A percentile compares a stretch with the other conserved stretches of the same genome.
These are phyloP conservation scores for Tolypocladium sp. DNA, from an alignment of 2,329 filamentous ascomycete genomes.

Conservation along the genomic window DNA sequence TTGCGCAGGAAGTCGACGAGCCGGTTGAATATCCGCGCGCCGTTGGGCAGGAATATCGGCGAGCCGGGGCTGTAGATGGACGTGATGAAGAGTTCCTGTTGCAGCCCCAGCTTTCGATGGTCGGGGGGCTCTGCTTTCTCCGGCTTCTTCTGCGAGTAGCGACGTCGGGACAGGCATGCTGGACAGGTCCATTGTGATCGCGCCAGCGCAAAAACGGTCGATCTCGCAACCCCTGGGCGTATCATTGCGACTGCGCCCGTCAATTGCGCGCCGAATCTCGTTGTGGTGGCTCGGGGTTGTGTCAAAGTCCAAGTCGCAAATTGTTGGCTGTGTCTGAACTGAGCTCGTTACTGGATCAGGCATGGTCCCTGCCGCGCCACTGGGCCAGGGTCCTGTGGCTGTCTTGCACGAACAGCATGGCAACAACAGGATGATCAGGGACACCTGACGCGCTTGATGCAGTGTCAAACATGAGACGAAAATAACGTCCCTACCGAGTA, in stretches of 20 bases:
- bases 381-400: not conserved
- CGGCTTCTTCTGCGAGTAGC: conserved; percentile 18
- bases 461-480: not conserved
- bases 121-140: conserved; percentile 33
- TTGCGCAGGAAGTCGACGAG: conserved; percentile 72
- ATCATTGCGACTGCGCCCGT: conserved; percentile 16
- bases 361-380: not conserved
- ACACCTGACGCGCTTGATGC: not conserved
- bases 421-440: not conserved
- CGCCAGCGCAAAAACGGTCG: conserved; percentile 8
- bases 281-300: not conserved
- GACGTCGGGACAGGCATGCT: conserved; percentile 17
- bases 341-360: not conserved
- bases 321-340: not conserved
- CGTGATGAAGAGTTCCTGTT: conserved; percentile 71
- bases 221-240: conserved; percentile 13
- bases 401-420: not conserved
- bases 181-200: conserved; percentile 21
- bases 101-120: conserved; percentile 49
- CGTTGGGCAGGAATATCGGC: conserved; percentile 75
- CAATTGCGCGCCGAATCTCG: not conserved
- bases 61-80: conserved; percentile 77
- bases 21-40: conserved; percentile 74
- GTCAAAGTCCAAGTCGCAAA: not conserved
- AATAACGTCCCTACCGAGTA: not conserved